These are phyloP conservation scores for Balansia obtecta DNA, from an alignment of 2,329 filamentous ascomycete genomes.

Conservation along the genomic window DNA sequence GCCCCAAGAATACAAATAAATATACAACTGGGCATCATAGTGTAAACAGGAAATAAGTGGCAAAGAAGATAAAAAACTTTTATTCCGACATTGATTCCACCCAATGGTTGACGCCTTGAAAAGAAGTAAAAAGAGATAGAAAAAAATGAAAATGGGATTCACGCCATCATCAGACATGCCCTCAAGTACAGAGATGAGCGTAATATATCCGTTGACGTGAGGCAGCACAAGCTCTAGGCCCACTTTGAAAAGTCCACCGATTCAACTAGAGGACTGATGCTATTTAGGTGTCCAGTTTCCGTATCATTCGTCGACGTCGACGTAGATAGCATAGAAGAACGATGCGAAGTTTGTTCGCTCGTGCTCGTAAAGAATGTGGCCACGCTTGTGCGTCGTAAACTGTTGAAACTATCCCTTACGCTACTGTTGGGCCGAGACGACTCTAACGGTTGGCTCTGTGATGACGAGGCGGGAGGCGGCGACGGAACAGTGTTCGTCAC, in stretches of 20 bases:
- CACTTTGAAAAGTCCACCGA: conserved; percentile 28
- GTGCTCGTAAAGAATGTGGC: conserved; percentile 50
- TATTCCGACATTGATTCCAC: neutral
- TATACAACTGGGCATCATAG: neutral
- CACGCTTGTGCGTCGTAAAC: conserved; percentile 49
- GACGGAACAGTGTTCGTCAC: conserved; percentile 12
- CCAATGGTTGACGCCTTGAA: conserved; percentile 2
- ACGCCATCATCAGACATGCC: neutral
- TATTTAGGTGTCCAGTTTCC: conserved; percentile 28
- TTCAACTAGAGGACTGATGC: conserved; percentile 20
- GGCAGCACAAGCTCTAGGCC: conserved; percentile 13
- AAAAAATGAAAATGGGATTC: neutral
- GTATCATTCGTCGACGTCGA: conserved; percentile 42
- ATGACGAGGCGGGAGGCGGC: conserved; percentile 17
- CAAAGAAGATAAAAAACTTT: conserved; percentile 1
- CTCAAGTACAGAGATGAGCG: neutral
- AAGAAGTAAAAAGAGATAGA: neutral
- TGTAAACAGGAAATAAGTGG: neutral
- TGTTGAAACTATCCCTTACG: conserved; percentile 49
- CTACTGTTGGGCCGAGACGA: conserved; percentile 11
- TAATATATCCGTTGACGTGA: neutral
- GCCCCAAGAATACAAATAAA: neutral
- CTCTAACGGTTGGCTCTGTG: conserved; percentile 8
- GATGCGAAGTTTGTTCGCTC: conserved; percentile 44
- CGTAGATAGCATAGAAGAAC: conserved; percentile 44